Percentiles rank a stretch among this genome's conserved stretches.
phyloP scores from a whole-genome alignment of 805 yeast genomes.

The Huiozyma sinensis region DNA sequence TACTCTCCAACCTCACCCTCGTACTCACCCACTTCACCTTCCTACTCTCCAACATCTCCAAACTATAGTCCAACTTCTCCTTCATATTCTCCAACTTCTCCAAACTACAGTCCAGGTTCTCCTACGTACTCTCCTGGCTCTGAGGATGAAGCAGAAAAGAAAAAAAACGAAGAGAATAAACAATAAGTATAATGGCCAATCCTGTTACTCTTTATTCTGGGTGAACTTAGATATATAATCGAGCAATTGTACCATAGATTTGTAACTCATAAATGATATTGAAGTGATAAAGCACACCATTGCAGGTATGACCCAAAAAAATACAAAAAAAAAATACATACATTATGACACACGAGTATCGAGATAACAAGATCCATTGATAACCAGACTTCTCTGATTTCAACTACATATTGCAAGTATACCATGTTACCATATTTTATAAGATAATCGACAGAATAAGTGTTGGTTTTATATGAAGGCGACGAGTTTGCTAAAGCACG shows the following conservation, averaged over 20 bases:
- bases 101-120: slow-evolving; percentile 39
- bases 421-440: slow-evolving; percentile 1
- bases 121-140: slow-evolving; percentile 48
- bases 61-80: slow-evolving; percentile 57
- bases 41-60: slow-evolving; percentile 58
- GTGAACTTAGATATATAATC: too few species aligned
- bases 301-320: too few species aligned
- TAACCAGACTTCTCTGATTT: too few species aligned
- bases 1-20: slow-evolving; percentile 58
- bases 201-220: too few species aligned
- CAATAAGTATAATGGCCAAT: neutral
- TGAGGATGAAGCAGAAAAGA: slow-evolving; percentile 11
- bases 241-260: too few species aligned
- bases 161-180: slow-evolving; percentile 9
- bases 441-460: too few species aligned
- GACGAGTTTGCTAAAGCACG: neutral
- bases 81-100: slow-evolving; percentile 46
- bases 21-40: slow-evolving; percentile 39
- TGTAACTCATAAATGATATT: too few species aligned
- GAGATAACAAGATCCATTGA: too few species aligned
- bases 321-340: too few species aligned
- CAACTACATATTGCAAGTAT: too few species aligned
- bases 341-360: too few species aligned
- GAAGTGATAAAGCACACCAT: too few species aligned
- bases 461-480: neutral